These are phyloP conservation scores for Xerocomus nothofagi DNA, from an alignment of 1,284 basidiomycete genomes.

Conservation along the genomic window DNA sequence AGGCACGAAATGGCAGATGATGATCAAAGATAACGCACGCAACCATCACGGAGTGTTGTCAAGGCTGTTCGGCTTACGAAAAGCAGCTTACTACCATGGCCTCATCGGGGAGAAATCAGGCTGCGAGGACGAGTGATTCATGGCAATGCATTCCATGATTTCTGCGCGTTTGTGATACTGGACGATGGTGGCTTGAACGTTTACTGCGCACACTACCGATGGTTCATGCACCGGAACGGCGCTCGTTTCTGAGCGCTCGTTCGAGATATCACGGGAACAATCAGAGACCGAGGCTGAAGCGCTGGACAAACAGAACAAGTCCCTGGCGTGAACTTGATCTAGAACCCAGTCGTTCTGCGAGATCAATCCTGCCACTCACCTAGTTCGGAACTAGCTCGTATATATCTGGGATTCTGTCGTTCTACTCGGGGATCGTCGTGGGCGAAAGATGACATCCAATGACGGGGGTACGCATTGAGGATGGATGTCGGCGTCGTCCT, in stretches of 20 bases:
- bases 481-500: too few relatives aligned
- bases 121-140: not conserved
- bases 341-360: not conserved
- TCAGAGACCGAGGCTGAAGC: not conserved
- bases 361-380: not conserved
- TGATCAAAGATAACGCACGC: not conserved
- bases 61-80: too few relatives aligned
- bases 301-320: too few relatives aligned
- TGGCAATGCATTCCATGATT: not conserved
- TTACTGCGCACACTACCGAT: too few relatives aligned
- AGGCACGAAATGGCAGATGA: not conserved
- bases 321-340: not conserved
- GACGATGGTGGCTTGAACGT: not conserved
- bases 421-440: not conserved
- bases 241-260: not conserved
- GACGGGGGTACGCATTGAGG: not conserved
- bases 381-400: not conserved
- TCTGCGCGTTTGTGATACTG: not conserved
- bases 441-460: not conserved
- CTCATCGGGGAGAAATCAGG: too few relatives aligned
- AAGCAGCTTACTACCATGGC: too few relatives aligned
- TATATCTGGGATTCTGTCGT: not conserved
- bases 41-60: not conserved
- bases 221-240: not conserved
- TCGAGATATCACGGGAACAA: not conserved